Base-by-base conservation (phyloP, 495 filamentous ascomycete species). In the Pseudoneurospora amorphoporcata region DNA sequence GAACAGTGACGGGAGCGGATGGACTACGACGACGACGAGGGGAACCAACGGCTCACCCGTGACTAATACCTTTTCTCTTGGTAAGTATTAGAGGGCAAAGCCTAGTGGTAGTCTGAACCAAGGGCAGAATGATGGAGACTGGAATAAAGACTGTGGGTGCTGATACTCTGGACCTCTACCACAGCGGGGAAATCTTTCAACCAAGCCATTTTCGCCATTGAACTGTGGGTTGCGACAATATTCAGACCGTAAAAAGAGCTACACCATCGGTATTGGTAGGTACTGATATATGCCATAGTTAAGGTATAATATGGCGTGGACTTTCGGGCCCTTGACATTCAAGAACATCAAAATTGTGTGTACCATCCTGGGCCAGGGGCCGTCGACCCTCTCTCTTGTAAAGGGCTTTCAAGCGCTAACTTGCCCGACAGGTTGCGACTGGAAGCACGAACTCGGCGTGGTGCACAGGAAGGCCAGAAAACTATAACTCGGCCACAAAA, bases 261-360 rank as follows among this genome's bases (percentile, higher is more conserved):
- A 14, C 9, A 29, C 10, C 23, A 19, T 4, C 1, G 10, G 29
- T 58, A 2, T 32, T 10, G 10, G 5, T 58, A 58, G 10, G 5
- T 58, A 58, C 47, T 58, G 19, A 58, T 3, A 10, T 23, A 10
- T 58, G 10, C 4, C 16, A 7, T 65, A 79, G 79, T 4, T 76
- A 74, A 77, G 78, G 3, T 76, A 74, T 4, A 77, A 80, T 29
- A 78, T 81, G 10, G 69, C 69, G 23, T 84, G 81, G 79, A 74
- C 80, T 69, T 84, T 83, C 72, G 81, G 81, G 6, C 75, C 75
- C 38, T 74, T 83, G 42, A 73, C 77, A 10, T 83, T 80, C 72
- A 79, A 79, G 23, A 81, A 83, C 69, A 72, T 84, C 23, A 81
- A 79, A 8, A 84, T 84, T 71, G 81, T 83, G 69, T 73, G 79